Evolutionary conservation across 768 basidiomycete genomes (phyloP).

Genomic region (Phaeotremella fagi): DNA sequence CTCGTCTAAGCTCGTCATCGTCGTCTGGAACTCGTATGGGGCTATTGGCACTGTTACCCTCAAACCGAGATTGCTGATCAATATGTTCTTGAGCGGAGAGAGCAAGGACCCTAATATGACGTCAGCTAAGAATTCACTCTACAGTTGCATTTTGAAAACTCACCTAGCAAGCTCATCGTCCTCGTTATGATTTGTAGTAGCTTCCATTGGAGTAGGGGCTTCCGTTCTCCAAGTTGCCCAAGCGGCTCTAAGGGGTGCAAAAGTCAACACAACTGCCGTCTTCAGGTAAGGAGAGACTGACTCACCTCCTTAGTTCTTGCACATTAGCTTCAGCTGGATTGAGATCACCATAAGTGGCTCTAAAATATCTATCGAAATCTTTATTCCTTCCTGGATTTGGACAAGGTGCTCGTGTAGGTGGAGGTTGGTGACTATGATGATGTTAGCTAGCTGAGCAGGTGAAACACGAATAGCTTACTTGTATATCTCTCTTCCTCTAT

Average conservation of each 20-base stretch:
- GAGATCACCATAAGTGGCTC: slow-evolving; percentile 8
- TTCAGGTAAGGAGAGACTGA: neutral
- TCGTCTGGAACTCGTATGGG: slow-evolving; percentile 6
- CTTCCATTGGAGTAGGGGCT: slow-evolving; percentile 9
- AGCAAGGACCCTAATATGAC: slow-evolving; percentile 7
- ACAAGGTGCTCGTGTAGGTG: neutral
- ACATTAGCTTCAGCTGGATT: slow-evolving; percentile 14
- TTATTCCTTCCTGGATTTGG: slow-evolving; percentile 24
- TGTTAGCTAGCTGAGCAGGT: neutral
- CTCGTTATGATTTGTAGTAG: slow-evolving; percentile 11
- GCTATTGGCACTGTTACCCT: neutral
- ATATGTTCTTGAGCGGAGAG: slow-evolving; percentile 4
- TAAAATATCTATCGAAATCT: slow-evolving; percentile 33
- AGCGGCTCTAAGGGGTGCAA: slow-evolving; percentile 20
- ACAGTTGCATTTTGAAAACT: neutral
- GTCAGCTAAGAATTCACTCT: neutral
- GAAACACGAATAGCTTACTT: too few relatives aligned
- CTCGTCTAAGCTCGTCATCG: slow-evolving; percentile 24
- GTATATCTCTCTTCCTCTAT: too few relatives aligned
- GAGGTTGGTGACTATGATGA: too few relatives aligned
- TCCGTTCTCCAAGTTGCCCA: slow-evolving; percentile 37
- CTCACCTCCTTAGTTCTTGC: slow-evolving; percentile 31
- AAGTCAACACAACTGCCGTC: neutral
- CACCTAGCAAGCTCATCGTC: slow-evolving; percentile 34
- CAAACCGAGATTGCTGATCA: neutral